phyloP scores from a whole-genome alignment of 108 stramenopile species.

The Chaetoceros tenuissimus region DNA sequence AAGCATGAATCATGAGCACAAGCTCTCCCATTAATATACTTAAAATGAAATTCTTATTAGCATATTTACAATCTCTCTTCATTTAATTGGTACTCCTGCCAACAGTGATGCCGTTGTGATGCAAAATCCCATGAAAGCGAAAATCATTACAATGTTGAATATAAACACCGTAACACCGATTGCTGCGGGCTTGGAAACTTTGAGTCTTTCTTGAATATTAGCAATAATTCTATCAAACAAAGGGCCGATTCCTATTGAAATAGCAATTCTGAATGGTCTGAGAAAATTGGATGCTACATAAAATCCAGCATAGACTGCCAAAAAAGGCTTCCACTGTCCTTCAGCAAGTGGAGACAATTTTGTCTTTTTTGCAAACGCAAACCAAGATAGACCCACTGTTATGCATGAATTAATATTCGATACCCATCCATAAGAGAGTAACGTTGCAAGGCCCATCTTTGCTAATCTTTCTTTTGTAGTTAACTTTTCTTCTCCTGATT shows the following conservation, averaged over 20 bases:
- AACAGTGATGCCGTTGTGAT: slow-evolving; percentile 40
- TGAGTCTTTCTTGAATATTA: slow-evolving; percentile 32
- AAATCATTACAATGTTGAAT: slow-evolving; percentile 56
- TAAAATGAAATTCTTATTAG: too few relatives aligned
- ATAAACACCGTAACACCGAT: slow-evolving; percentile 47
- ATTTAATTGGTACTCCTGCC: slow-evolving; percentile 69
- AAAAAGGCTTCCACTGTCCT: slow-evolving; percentile 79
- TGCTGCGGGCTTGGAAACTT: slow-evolving; percentile 28
- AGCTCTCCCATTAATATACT: background rate
- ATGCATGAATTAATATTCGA: slow-evolving; percentile 73
- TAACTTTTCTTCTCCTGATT: too few relatives aligned
- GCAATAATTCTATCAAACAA: slow-evolving; percentile 53
- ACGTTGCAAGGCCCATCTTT: slow-evolving; percentile 68
- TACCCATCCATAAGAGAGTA: slow-evolving; percentile 87
- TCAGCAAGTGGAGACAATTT: slow-evolving; percentile 78
- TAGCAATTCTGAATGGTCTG: slow-evolving; percentile 65
- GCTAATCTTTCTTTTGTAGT: slow-evolving; percentile 44
- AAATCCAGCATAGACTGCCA: slow-evolving; percentile 82
- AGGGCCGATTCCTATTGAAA: slow-evolving; percentile 42
- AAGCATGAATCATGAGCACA: background rate
- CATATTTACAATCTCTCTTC: too few relatives aligned
- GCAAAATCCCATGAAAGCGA: slow-evolving; percentile 39
- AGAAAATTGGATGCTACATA: slow-evolving; percentile 78
- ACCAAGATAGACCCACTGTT: slow-evolving; percentile 70
- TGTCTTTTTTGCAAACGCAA: slow-evolving; percentile 50